These are phyloP conservation scores for Phylloporus arenicola DNA, from an alignment of 768 basidiomycete species.

Conservation along the genomic window DNA sequence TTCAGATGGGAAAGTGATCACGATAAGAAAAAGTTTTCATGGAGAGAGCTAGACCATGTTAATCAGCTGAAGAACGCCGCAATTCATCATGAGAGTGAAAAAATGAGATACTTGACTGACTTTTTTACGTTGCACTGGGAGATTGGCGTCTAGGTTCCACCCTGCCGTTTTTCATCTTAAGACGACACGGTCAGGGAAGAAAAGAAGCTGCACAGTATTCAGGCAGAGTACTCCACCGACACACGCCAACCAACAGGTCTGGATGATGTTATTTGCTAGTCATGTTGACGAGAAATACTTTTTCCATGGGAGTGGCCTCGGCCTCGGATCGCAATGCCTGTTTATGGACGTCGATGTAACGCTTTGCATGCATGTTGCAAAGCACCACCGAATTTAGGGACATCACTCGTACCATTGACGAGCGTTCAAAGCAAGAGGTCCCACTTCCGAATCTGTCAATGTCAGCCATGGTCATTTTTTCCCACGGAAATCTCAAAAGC, in stretches of 20 bases:
- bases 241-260: not conserved
- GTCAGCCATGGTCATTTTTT: not conserved
- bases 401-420: not conserved
- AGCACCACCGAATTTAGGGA: not conserved
- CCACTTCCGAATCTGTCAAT: not conserved
- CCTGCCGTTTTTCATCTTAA: constrained; percentile 12
- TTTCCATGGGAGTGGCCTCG: not conserved
- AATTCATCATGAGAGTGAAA: constrained; percentile 1
- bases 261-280: not conserved
- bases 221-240: not conserved
- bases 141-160: not conserved
- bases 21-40: constrained; percentile 3
- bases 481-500: not conserved
- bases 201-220: constrained; percentile 12
- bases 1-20: constrained; percentile 4
- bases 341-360: not conserved
- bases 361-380: not conserved
- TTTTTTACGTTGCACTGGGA: constrained; percentile 16
- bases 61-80: constrained; percentile 7
- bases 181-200: constrained; percentile 15
- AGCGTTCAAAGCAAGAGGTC: not conserved
- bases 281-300: not conserved
- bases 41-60: not conserved
- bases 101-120: constrained; percentile 7
- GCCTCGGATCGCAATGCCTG: not conserved